Conservation (phyloP, 2,329 filamentous ascomycete genomes). For the Apiospora marii region DNA sequence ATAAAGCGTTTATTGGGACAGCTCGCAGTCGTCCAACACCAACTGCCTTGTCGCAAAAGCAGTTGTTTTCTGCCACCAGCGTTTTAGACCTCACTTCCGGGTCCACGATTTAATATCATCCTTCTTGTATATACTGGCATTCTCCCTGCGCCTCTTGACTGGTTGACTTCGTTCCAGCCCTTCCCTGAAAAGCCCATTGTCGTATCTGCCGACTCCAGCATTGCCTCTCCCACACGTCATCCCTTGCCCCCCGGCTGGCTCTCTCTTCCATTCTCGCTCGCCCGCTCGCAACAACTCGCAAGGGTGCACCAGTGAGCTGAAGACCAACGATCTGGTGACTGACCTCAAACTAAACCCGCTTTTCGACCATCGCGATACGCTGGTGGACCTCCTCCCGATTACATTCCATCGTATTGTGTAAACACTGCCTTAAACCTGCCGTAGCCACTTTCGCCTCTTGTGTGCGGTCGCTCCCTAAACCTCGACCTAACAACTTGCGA, state of each 20-base stretch:
- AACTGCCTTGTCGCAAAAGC: constrained; percentile 7
- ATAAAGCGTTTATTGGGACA: constrained; percentile 20
- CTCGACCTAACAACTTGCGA: not conserved
- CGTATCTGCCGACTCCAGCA: not conserved
- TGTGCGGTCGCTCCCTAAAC: not conserved
- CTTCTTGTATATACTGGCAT: constrained; percentile 15
- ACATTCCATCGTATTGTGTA: constrained; percentile 13
- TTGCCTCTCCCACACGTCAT: constrained; percentile 22
- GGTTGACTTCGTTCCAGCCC: not conserved
- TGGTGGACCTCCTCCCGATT: not conserved
- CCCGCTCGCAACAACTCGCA: constrained; percentile 13
- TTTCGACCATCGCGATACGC: constrained; percentile 13
- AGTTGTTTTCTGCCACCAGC: constrained; percentile 5
- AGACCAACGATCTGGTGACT: not conserved
- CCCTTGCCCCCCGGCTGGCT: constrained; percentile 19
- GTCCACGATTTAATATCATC: not conserved
- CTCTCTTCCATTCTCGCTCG: not conserved
- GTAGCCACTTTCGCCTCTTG: not conserved
- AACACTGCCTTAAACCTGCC: not conserved
- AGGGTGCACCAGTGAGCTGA: constrained; percentile 16
- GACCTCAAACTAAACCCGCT: constrained; percentile 11
- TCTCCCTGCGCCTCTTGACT: not conserved
- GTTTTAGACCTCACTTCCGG: not conserved
- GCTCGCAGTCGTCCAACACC: constrained; percentile 1
- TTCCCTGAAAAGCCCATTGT: not conserved